phyloP scores from a whole-genome alignment of 805 yeast species.

The Teunomyces cretensis region DNA sequence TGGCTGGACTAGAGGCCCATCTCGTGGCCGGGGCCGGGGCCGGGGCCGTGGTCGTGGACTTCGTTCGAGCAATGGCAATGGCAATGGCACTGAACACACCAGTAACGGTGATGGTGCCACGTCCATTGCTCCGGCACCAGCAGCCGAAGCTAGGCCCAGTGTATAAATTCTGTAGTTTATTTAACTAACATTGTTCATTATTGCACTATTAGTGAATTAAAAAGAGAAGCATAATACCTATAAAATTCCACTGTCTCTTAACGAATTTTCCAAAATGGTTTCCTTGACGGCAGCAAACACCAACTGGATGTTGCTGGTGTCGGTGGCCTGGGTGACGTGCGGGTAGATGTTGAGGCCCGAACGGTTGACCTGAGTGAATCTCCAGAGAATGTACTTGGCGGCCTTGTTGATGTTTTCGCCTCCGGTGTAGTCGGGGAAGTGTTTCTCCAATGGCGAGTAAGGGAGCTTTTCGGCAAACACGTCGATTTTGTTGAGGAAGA shows the following conservation, averaged over 20 bases:
- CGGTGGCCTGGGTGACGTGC: slow-evolving; percentile 93
- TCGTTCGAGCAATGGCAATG: neutral
- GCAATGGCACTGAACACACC: neutral
- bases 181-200: neutral
- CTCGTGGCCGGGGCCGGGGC: slow-evolving; percentile 8
- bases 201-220: slow-evolving; percentile 1
- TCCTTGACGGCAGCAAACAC: slow-evolving; percentile 85
- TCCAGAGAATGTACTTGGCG: slow-evolving; percentile 87
- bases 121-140: neutral
- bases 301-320: slow-evolving; percentile 81
- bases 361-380: slow-evolving; percentile 81
- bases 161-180: neutral
- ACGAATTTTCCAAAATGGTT: slow-evolving; percentile 71
- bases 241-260: slow-evolving; percentile 73
- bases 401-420: slow-evolving; percentile 89
- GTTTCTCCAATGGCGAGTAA: slow-evolving; percentile 73
- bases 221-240: slow-evolving; percentile 15
- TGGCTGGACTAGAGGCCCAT: slow-evolving; percentile 1
- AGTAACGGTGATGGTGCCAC: neutral
- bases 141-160: neutral
- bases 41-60: slow-evolving; percentile 3
- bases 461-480: slow-evolving; percentile 83
- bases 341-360: slow-evolving; percentile 82
- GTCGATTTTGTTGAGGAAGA: slow-evolving; percentile 88
- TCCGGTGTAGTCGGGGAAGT: slow-evolving; percentile 89